A percentile compares a stretch with the other conserved stretches of the same genome.
phyloP scores from a whole-genome alignment of 495 filamentous ascomycete species.

The Aspergillus taichungensis region DNA sequence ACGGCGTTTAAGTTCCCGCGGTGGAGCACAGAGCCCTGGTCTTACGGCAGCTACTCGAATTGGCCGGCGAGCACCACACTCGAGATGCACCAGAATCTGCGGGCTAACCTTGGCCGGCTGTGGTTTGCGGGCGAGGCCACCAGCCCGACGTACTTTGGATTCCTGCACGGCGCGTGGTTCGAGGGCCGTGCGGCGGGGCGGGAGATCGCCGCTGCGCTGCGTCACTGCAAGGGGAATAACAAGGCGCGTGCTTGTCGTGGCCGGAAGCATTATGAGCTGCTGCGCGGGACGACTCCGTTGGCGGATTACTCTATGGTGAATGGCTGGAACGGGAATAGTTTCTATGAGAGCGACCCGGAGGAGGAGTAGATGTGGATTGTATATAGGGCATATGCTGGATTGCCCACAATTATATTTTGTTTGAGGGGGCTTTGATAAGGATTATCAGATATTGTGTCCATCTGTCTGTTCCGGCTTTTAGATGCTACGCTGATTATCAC shows the following conservation, averaged over 20 bases:
- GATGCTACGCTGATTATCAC: too few species aligned
- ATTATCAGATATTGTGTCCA: too few species aligned
- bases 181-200: slow-evolving; percentile 49
- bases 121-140: slow-evolving; percentile 70
- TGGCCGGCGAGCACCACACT: slow-evolving; percentile 60
- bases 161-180: slow-evolving; percentile 60
- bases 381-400: too few species aligned
- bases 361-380: too few species aligned
- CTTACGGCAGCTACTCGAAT: slow-evolving; percentile 64
- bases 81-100: slow-evolving; percentile 63
- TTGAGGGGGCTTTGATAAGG: too few species aligned
- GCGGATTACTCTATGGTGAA: slow-evolving; percentile 15
- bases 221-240: neutral
- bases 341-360: slow-evolving; percentile 2
- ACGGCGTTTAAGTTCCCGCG: slow-evolving; percentile 61
- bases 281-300: slow-evolving; percentile 22
- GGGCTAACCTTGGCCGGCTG: slow-evolving; percentile 55
- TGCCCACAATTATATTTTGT: too few species aligned
- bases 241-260: neutral
- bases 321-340: slow-evolving; percentile 24
- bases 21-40: slow-evolving; percentile 59
- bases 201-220: slow-evolving; percentile 36
- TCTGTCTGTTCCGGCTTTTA: too few species aligned
- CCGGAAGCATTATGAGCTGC: neutral
- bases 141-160: slow-evolving; percentile 61